These are phyloP conservation scores for Fraxinus quadrangulata DNA, from an alignment of 257 asterid genomes.

Conservation along the genomic window DNA sequence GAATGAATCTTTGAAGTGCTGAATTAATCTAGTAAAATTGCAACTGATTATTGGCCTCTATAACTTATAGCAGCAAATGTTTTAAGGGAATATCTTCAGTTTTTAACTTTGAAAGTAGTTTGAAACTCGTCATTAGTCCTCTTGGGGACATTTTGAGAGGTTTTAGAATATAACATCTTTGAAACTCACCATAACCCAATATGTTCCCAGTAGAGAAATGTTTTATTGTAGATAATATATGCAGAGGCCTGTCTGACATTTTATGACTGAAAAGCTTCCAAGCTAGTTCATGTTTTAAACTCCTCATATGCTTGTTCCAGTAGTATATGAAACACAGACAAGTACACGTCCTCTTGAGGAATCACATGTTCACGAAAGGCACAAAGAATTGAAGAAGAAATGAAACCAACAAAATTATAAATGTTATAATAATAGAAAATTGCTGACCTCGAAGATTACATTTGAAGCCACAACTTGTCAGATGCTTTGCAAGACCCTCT, in stretches of 20 bases:
- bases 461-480: constrained; percentile 81
- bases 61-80: neutral
- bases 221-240: neutral
- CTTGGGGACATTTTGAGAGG: neutral
- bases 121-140: neutral
- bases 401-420: constrained; percentile 20
- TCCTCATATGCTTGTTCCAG: neutral
- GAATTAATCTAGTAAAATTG: neutral
- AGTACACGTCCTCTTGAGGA: neutral
- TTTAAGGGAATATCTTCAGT: neutral
- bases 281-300: neutral
- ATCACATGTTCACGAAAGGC: constrained; percentile 26
- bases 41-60: neutral
- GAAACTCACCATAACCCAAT: neutral
- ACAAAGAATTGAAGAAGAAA: constrained; percentile 18
- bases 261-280: neutral
- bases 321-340: constrained; percentile 11
- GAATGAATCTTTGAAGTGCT: neutral
- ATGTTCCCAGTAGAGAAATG: neutral
- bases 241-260: neutral
- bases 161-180: neutral
- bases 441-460: constrained; percentile 74
- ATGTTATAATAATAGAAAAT: constrained; percentile 13
- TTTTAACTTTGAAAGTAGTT: neutral
- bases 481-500: constrained; percentile 91